Evolutionary conservation across 1,284 basidiomycete genomes (phyloP).

Genomic region (Cryptococcus amylolentus): DNA sequence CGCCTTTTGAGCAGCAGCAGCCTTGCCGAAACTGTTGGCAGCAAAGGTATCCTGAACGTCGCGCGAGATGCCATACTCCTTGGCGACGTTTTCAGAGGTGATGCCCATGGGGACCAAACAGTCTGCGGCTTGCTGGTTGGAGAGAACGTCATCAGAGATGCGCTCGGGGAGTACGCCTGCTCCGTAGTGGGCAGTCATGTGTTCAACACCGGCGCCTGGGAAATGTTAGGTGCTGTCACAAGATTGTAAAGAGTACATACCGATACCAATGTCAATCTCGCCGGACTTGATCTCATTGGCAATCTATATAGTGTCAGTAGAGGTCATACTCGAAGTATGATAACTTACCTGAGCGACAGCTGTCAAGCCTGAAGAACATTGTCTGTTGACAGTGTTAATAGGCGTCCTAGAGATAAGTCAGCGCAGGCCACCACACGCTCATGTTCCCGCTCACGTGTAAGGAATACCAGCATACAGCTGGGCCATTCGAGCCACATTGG

Average conservation of each 20-base stretch:
- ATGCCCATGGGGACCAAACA: slow-evolving; percentile 95
- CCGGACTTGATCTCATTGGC: slow-evolving; percentile 81
- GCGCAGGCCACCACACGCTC: neutral
- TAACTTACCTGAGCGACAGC: slow-evolving; percentile 63
- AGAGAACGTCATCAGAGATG: slow-evolving; percentile 75
- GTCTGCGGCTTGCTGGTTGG: slow-evolving; percentile 77
- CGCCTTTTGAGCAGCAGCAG: slow-evolving; percentile 76
- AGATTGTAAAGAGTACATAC: slow-evolving; percentile 51
- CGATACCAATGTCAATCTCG: slow-evolving; percentile 90
- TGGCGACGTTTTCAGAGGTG: slow-evolving; percentile 92
- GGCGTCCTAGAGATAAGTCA: slow-evolving; percentile 50
- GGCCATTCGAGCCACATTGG: slow-evolving; percentile 88
- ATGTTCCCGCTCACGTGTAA: slow-evolving; percentile 53
- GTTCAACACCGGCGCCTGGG: slow-evolving; percentile 87
- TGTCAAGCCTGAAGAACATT: slow-evolving; percentile 89
- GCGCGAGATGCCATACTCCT: slow-evolving; percentile 73
- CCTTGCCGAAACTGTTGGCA: slow-evolving; percentile 76
- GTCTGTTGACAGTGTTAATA: slow-evolving; percentile 87
- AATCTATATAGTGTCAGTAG: slow-evolving; percentile 55
- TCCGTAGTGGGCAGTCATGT: slow-evolving; percentile 85
- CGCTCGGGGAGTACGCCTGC: slow-evolving; percentile 66
- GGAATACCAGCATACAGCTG: slow-evolving; percentile 89
- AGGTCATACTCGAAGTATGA: neutral
- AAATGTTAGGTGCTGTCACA: neutral
- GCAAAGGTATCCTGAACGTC: slow-evolving; percentile 82